phyloP scores from a whole-genome alignment of 2,329 filamentous ascomycete species.

The Amylocarpus encephaloides region DNA sequence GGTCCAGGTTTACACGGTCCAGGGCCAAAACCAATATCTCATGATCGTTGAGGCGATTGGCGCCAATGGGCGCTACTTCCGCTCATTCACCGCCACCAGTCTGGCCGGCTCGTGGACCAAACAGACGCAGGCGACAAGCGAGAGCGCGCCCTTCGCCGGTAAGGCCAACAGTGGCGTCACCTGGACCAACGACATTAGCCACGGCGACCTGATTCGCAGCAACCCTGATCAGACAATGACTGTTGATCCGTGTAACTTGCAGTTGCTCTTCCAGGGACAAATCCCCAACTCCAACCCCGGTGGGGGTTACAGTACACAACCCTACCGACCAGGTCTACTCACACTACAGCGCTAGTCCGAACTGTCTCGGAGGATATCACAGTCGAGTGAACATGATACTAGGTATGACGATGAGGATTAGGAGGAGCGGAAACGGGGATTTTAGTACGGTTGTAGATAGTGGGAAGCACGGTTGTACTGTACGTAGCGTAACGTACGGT shows the following conservation, averaged over 20 bases:
- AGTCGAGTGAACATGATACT: too few species aligned
- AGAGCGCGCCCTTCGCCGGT: slow-evolving; percentile 57
- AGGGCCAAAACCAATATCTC: slow-evolving; percentile 50
- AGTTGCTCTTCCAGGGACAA: slow-evolving; percentile 58
- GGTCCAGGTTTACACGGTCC: slow-evolving; percentile 57
- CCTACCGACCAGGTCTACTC: slow-evolving; percentile 50
- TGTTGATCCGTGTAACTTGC: slow-evolving; percentile 57
- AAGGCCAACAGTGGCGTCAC: slow-evolving; percentile 57
- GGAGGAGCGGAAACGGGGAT: too few species aligned
- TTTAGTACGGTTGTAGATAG: too few species aligned
- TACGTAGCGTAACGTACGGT: too few species aligned
- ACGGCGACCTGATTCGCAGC: slow-evolving; percentile 54
- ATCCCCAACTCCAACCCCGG: slow-evolving; percentile 36
- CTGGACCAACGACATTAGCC: slow-evolving; percentile 63
- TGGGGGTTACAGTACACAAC: slow-evolving; percentile 43
- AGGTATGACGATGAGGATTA: too few species aligned
- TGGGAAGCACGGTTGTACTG: too few species aligned
- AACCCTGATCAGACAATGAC: slow-evolving; percentile 56
- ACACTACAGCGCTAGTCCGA: slow-evolving; percentile 36
- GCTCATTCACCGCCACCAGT: slow-evolving; percentile 55
- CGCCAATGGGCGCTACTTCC: slow-evolving; percentile 54
- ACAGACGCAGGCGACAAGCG: slow-evolving; percentile 45
- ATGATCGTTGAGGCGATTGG: slow-evolving; percentile 64
- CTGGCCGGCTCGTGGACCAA: slow-evolving; percentile 49
- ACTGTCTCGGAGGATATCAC: neutral